Base-by-base conservation (phyloP, 345 rosid species). In the Eucalyptus melliodora region DNA sequence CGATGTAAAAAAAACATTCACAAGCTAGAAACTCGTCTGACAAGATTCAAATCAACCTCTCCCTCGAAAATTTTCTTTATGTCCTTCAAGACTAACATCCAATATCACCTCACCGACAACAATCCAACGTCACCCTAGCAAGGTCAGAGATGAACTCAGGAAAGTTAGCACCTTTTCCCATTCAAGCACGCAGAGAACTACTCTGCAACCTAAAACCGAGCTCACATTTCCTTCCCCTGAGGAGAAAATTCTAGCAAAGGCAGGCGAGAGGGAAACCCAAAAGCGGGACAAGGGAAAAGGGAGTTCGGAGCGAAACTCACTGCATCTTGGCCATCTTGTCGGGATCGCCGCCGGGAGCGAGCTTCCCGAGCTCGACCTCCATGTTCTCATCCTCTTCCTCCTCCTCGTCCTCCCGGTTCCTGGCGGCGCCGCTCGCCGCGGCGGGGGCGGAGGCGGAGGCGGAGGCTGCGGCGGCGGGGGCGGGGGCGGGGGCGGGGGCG, bases 301-400 rank as follows among this genome's bases (percentile, higher is more conserved):
- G 26, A 89, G 3, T 45, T 16, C 26, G 60, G 19, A n/a, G 44
- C 45, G 37, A 30, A 21, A 90, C 97, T 95, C 86, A 98, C 98
- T 97, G 97, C 99, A 98, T 98, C 92, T 94, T 97, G 85, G 94
- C 99, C 98, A 94, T 93, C 88, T 96, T 97, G 92, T 92, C 90
- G 40, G 99, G 99, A 90, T 96, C 99, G 37, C 95, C 92, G 86
- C 92, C 93, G 47, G 98, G 93, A 6, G 98, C 96, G 16, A 95
- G 93, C 92, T 97, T 98, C 4, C 94, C 90, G 12, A 97, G 94
- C 90, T 97, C 99, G 92, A 93, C 98, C 21, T 97, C 99, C 97
- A 96, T 91, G 62, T 95, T 97, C 87, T 98, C 98, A 89, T 97
- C 99, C 89, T 96, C 99, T 45, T 97, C 99, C 24, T 93, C 95